Evolutionary conservation across 305 asterid species (phyloP).

Genomic region (Stenogyne calaminthoides): DNA sequence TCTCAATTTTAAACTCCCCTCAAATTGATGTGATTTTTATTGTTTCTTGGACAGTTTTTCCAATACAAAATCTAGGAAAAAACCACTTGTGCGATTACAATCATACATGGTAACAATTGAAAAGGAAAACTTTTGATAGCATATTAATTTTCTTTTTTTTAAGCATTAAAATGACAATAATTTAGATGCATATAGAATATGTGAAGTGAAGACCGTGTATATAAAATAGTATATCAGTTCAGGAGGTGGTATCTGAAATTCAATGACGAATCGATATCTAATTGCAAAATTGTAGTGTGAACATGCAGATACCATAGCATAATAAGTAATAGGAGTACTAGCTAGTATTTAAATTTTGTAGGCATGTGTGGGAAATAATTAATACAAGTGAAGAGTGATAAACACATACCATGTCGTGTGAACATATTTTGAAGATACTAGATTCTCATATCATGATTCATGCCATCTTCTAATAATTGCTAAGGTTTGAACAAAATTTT

Average conservation of each 20-base stretch:
- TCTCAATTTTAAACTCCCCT: too few species aligned
- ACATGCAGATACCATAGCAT: background rate
- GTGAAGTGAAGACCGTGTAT: background rate
- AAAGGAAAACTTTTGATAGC: too few species aligned
- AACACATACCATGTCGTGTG: background rate
- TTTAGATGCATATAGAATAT: background rate
- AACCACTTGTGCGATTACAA: too few species aligned
- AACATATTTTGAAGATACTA: background rate
- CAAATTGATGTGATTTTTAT: too few species aligned
- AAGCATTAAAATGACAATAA: background rate
- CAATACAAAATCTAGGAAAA: too few species aligned
- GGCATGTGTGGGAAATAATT: background rate
- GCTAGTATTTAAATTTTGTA: background rate
- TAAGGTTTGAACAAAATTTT: background rate
- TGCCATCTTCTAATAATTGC: background rate
- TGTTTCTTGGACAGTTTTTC: too few species aligned
- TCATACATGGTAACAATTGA: too few species aligned
- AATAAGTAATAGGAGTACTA: background rate
- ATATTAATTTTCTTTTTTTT: too few species aligned
- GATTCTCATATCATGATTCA: conserved; percentile 16
- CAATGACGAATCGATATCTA: background rate
- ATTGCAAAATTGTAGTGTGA: background rate
- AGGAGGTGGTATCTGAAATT: background rate
- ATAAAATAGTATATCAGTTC: background rate
- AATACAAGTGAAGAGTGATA: background rate